A percentile compares a stretch with the other conserved stretches of the same genome.
Conservation (phyloP, 164 flowering plant genomes). For the Piper longum region DNA sequence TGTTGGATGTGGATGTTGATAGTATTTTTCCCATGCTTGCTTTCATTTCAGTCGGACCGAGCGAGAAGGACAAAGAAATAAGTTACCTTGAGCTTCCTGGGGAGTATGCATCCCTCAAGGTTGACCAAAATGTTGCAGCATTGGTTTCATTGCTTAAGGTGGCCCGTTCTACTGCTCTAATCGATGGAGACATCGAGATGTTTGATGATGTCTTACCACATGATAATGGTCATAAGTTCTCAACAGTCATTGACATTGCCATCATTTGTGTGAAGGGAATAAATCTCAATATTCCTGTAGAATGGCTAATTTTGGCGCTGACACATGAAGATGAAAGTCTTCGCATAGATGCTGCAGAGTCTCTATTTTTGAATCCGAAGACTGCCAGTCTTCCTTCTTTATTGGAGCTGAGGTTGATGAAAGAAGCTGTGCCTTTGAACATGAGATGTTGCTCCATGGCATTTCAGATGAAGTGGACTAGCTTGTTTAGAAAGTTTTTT, state of each 20-base stretch:
- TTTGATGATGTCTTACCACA: conserved; percentile 12
- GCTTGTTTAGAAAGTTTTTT: conserved; percentile 89
- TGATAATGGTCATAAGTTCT: conserved; percentile 9
- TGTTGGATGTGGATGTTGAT: conserved; percentile 79
- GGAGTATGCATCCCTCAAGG: conserved; percentile 21
- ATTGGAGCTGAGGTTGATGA: conserved; percentile 74
- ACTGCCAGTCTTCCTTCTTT: conserved; percentile 78
- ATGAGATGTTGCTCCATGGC: conserved; percentile 93
- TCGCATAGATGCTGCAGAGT: conserved; percentile 92
- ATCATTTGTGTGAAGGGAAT: conserved; percentile 52
- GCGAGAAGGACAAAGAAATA: conserved; percentile 20
- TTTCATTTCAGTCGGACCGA: conserved; percentile 39
- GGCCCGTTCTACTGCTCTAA: conserved; percentile 67
- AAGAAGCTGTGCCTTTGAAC: conserved; percentile 73
- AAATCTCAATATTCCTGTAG: conserved; percentile 40
- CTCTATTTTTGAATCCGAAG: conserved; percentile 83
- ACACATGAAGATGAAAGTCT: conserved; percentile 84
- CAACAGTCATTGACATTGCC: conserved; percentile 22
- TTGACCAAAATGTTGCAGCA: conserved; percentile 72
- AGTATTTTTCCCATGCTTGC: conserved; percentile 81
- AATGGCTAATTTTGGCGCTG: conserved; percentile 71
- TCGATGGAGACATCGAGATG: conserved; percentile 88
- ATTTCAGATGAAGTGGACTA: conserved; percentile 95
- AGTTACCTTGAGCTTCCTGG: conserved; percentile 21
- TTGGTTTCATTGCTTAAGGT: conserved; percentile 84